Conservation (phyloP, 345 rosid genomes). For the Eucalyptus sideroxylon region DNA sequence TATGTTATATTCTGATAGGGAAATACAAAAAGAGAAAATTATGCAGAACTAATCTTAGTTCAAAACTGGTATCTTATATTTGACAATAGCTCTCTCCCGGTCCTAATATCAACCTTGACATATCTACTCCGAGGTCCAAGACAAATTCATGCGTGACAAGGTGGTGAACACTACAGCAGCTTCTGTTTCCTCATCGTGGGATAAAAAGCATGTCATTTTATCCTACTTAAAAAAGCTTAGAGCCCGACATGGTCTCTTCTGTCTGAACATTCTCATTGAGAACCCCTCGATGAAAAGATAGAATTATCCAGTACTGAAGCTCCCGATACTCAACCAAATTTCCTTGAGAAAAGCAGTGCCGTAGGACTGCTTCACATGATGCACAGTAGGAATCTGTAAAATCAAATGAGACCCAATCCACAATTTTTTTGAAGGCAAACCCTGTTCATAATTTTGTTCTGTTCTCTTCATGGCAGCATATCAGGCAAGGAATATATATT, state of each 20-base stretch:
- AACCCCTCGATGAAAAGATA: background rate
- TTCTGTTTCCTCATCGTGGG: background rate
- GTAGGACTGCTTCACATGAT: background rate
- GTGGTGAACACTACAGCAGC: background rate
- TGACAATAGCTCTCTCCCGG: background rate
- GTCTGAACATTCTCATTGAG: background rate
- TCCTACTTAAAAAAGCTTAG: background rate
- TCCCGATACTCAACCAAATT: background rate
- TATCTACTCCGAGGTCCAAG: background rate
- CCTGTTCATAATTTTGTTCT: background rate
- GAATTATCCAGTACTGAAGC: background rate
- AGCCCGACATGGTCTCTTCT: background rate
- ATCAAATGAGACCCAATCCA: background rate
- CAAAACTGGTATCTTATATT: background rate
- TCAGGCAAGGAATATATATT: background rate
- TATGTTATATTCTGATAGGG: background rate
- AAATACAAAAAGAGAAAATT: background rate
- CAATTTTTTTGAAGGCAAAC: background rate
- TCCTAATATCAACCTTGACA: background rate
- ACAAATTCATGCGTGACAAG: background rate
- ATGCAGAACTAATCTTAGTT: background rate
- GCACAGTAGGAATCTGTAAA: background rate
- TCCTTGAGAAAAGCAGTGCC: background rate
- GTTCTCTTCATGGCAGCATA: background rate
- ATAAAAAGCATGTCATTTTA: background rate